Percentiles rank a stretch among this genome's conserved stretches.
These are phyloP conservation scores for Populus pruinosa DNA, from an alignment of 345 rosid species.

Conservation along the genomic window DNA sequence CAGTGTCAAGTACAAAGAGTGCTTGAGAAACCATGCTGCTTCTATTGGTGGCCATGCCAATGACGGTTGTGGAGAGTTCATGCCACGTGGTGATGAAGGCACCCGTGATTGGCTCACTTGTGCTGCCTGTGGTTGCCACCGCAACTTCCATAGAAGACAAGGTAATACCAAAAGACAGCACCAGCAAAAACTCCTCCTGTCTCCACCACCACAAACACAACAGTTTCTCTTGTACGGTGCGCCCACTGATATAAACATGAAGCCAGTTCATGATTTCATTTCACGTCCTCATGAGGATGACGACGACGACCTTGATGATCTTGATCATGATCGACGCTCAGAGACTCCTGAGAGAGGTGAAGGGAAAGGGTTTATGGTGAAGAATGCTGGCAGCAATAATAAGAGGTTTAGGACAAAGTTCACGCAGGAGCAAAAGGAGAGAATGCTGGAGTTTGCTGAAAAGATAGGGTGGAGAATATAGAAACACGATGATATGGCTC, in stretches of 20 bases:
- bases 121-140: slow-evolving; percentile 58
- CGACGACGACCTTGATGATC: background rate
- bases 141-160: slow-evolving; percentile 47
- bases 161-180: slow-evolving; percentile 5
- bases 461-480: slow-evolving; percentile 26
- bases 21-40: slow-evolving; percentile 49
- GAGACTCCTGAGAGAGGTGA: slow-evolving; percentile 32
- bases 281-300: background rate
- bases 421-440: slow-evolving; percentile 24
- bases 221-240: slow-evolving; percentile 4
- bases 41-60: slow-evolving; percentile 47
- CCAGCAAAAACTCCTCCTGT: slow-evolving; percentile 12
- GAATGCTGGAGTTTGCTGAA: slow-evolving; percentile 22
- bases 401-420: slow-evolving; percentile 29
- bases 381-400: slow-evolving; percentile 10
- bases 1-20: slow-evolving; percentile 18
- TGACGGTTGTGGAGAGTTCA: slow-evolving; percentile 60
- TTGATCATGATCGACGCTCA: slow-evolving; percentile 20
- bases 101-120: slow-evolving; percentile 30
- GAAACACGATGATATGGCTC: slow-evolving; percentile 12
- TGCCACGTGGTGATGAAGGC: slow-evolving; percentile 29
- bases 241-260: background rate
- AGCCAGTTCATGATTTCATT: background rate
- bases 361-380: background rate
- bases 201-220: slow-evolving; percentile 8